Percentiles rank a stretch among this genome's conserved stretches.
phyloP scores from a whole-genome alignment of 2,329 filamentous ascomycete species.

The Curvularia eragrostidis region DNA sequence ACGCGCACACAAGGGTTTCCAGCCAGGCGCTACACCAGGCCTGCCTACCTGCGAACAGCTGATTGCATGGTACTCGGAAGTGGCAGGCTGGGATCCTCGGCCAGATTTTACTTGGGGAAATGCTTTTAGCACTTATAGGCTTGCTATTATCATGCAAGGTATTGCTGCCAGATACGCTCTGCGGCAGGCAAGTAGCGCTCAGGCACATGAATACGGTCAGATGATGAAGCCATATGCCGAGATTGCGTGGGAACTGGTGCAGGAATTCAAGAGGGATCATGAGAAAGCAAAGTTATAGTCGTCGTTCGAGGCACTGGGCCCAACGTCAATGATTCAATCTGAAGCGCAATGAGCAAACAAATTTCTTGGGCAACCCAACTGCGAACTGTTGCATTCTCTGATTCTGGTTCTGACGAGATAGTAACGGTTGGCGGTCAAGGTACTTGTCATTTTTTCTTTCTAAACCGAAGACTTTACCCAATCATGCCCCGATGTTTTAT shows the following conservation, averaged over 20 bases:
- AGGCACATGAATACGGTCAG: conserved; percentile 74
- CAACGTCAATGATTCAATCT: conserved; percentile 3
- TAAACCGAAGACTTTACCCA: neutral
- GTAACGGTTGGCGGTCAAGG: conserved; percentile 10
- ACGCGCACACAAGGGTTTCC: conserved; percentile 61
- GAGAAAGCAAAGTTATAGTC: conserved; percentile 49
- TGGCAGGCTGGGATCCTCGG: conserved; percentile 73
- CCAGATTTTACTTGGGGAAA: conserved; percentile 68
- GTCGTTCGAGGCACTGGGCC: neutral
- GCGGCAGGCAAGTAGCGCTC: conserved; percentile 86
- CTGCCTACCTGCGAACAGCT: conserved; percentile 67
- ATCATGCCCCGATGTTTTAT: neutral
- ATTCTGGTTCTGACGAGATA: conserved; percentile 12
- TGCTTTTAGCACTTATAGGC: conserved; percentile 67
- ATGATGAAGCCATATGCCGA: conserved; percentile 76
- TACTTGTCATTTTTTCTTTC: conserved; percentile 16
- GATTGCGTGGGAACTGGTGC: conserved; percentile 77
- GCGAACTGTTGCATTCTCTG: conserved; percentile 6
- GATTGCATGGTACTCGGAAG: conserved; percentile 70
- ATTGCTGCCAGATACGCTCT: conserved; percentile 87
- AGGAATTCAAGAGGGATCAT: conserved; percentile 54
- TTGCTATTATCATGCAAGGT: conserved; percentile 76
- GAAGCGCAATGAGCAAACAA: neutral
- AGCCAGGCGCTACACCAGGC: conserved; percentile 69
- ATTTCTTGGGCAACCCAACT: neutral